These are phyloP conservation scores for Ophidiomyces ophidiicola DNA, from an alignment of 2,329 filamentous ascomycete species.

Conservation along the genomic window DNA sequence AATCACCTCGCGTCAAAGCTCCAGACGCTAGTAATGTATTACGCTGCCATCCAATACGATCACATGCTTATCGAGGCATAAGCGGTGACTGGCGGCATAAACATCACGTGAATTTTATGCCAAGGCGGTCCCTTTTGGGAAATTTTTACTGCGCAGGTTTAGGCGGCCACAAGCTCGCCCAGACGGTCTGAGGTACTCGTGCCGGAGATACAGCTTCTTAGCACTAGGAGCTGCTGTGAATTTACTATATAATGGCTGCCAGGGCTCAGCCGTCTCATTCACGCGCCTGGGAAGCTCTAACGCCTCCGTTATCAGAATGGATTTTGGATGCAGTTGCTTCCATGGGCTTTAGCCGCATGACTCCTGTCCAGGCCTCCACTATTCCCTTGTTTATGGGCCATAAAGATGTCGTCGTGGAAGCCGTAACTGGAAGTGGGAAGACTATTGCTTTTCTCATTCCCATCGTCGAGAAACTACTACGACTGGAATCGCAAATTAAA, in stretches of 20 bases:
- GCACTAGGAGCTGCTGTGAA: too few relatives aligned
- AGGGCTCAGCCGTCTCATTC: constrained; percentile 38
- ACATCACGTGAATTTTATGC: too few relatives aligned
- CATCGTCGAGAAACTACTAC: constrained; percentile 67
- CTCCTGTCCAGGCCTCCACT: constrained; percentile 85
- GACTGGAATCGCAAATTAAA: constrained; percentile 69
- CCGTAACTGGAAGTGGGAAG: constrained; percentile 84
- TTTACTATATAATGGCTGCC: constrained; percentile 25
- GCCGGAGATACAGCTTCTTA: too few relatives aligned
- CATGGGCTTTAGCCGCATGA: constrained; percentile 80
- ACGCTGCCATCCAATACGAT: too few relatives aligned
- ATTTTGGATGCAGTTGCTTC: constrained; percentile 68
- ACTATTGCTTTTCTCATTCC: constrained; percentile 78
- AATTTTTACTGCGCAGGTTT: too few relatives aligned
- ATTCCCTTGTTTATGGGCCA: constrained; percentile 80
- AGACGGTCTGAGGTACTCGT: too few relatives aligned
- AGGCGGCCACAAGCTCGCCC: too few relatives aligned
- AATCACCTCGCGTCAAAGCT: too few relatives aligned
- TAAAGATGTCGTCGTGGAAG: constrained; percentile 87
- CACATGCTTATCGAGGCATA: too few relatives aligned
- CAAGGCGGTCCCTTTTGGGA: too few relatives aligned
- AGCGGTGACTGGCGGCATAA: too few relatives aligned
- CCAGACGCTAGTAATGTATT: too few relatives aligned
- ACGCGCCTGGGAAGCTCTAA: constrained; percentile 56
- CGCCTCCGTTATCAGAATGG: constrained; percentile 65